These are phyloP conservation scores for Pecoramyces ruminantium DNA, from an alignment of 192 early-diverging fungal species.

Conservation along the genomic window DNA sequence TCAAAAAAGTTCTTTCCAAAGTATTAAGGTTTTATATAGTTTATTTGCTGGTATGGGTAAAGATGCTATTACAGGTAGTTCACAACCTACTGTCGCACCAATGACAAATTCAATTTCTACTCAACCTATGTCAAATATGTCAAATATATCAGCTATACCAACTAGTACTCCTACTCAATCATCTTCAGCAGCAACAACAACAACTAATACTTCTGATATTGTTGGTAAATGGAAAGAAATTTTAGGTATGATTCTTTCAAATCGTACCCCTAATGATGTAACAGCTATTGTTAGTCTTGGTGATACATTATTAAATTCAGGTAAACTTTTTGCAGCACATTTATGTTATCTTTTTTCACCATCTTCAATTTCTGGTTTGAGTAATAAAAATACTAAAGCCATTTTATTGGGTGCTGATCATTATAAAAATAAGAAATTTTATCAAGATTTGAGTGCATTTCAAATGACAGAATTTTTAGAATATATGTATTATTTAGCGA, in stretches of 20 bases:
- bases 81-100: background rate
- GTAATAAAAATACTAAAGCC: slow-evolving; percentile 33
- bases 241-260: slow-evolving; percentile 62
- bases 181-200: slow-evolving; percentile 3
- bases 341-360: slow-evolving; percentile 59
- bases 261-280: slow-evolving; percentile 57
- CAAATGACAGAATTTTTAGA: slow-evolving; percentile 74
- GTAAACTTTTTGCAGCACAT: slow-evolving; percentile 46
- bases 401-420: slow-evolving; percentile 51
- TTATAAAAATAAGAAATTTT: slow-evolving; percentile 21
- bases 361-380: slow-evolving; percentile 41
- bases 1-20: slow-evolving; percentile 9
- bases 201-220: slow-evolving; percentile 10
- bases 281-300: slow-evolving; percentile 57
- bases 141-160: too few species aligned
- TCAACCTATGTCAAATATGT: background rate
- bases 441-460: slow-evolving; percentile 33
- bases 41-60: slow-evolving; percentile 5
- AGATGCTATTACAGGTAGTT: slow-evolving; percentile 4
- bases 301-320: slow-evolving; percentile 42
- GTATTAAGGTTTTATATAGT: slow-evolving; percentile 16
- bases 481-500: slow-evolving; percentile 25
- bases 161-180: background rate
- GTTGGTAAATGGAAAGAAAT: slow-evolving; percentile 54
- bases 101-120: slow-evolving; percentile 5